Evolutionary conservation across 192 early-diverging fungal species (phyloP), one percentile per base, ranked within the genome.

Genomic region (Coemansia sp.): DNA sequence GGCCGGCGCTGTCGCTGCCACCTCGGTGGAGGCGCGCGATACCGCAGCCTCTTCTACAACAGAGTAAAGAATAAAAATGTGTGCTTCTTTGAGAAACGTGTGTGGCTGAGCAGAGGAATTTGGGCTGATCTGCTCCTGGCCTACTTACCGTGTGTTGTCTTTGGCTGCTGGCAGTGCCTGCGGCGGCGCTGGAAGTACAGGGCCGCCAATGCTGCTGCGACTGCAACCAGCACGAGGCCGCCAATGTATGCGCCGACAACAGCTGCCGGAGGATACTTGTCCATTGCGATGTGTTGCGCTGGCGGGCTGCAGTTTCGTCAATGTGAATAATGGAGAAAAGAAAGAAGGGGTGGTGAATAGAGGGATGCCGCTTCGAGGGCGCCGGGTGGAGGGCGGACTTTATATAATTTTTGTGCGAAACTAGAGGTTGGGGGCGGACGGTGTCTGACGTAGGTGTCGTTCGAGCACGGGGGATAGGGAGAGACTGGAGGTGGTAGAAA

Each of bases 191-290:
- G 69, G 22, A 38, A 25, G 43, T 53, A 42, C 46, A 65, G 28
- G 42, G 55, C 54, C 8, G 33, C 38, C 14, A 55, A 27, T 5
- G 60, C 27, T 12, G 55, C 54, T 2, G 29, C 24, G 12, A 56
- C 8, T 7, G 48, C 58, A 3, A 44, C 58, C 24, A 73, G 55
- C 22, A 59, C 64, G 5, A 62, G 16, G 6, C 32, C 55, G 47
- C 57, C 64, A 10, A 57, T 32, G 29, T 64, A 73, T 22, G 30
- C 59, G 25, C 64, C 64, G 22, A 51, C 64, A 19, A 58, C 38
- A 22, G 29, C 50, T 1, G 19, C 44, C 14, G 64, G 32, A 21
- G 70, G 38, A 33, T 62, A 62, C 27, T 14, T 25, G 48, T 50
- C 23, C 48, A 50, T 50, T 44, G 42, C 42, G 18, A 6, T n/a